Evolutionary conservation across 352 stramenopile genomes (phyloP), one percentile per base, ranked within the genome.

Genomic region (Phytophthora sp.): DNA sequence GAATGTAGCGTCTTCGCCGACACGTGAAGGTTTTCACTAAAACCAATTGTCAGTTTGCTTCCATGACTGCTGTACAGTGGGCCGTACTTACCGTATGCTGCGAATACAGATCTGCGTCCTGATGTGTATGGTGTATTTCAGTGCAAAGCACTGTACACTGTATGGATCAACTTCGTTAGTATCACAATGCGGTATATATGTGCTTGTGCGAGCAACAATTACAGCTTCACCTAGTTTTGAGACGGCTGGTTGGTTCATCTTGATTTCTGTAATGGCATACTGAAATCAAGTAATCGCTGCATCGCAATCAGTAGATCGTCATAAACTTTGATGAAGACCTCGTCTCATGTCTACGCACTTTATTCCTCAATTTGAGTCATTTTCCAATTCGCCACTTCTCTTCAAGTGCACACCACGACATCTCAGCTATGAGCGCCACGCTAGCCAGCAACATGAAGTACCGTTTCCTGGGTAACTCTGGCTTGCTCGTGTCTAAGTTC

Each of bases 401-500:
- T 45, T 21, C 57, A 64, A 50, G 35, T 26, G 30, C 16, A 20
- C 13, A 24, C n/a, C 23, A 56, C 52, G 8, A 30, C 39, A 30
- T 20, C 20, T 0, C 16, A 23, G 9, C 16, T 15, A 70, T 70
- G 63, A 60, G 29, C 23, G 3, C 31, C 47, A 71, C 46, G 38
- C n/a, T 55, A 16, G 8, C 41, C 18, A 58, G 66, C 63, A 61
- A 51, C 20, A 80, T 79, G 73, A 76, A 72, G 44, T 80, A 80
- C 69, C 63, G 69, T 18, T 78, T 74, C 49, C 51, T 82, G 52
- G 74, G 71, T n/a, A 72, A 76, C 49, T 66, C 71, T 2, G 73
- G 72, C 7, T 35, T 81, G 56, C 67, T 81, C 2, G 71, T 81
- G 36, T 81, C 73, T 49, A 70, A 66, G 38, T 64, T 82, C 31